Conservation (phyloP, 2,329 filamentous ascomycete species). For the Aaosphaeria arxii region DNA sequence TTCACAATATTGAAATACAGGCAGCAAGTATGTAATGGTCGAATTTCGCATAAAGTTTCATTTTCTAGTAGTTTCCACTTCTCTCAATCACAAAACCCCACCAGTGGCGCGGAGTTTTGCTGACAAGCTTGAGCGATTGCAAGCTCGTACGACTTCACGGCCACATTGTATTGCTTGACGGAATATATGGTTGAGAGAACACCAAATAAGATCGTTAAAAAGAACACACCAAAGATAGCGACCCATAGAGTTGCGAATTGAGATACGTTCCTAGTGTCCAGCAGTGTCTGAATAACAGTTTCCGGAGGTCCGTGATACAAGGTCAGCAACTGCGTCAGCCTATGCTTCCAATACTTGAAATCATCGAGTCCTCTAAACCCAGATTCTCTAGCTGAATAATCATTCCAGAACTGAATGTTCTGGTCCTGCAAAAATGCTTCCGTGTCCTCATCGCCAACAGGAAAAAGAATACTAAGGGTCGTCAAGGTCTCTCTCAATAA, state of each 20-base stretch:
- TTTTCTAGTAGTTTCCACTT: too few relatives aligned
- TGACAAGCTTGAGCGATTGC: conserved; percentile 7
- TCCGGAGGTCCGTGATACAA: conserved; percentile 7
- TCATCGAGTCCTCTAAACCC: not conserved
- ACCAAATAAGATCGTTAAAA: conserved; percentile 10
- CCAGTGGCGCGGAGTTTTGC: not conserved
- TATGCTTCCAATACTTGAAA: conserved; percentile 8
- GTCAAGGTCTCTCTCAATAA: conserved; percentile 9
- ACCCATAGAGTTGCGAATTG: conserved; percentile 9
- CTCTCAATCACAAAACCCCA: not conserved
- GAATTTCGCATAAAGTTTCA: too few relatives aligned
- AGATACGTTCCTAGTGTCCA: conserved; percentile 3
- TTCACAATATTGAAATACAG: too few relatives aligned
- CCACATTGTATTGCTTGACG: conserved; percentile 10
- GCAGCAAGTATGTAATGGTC: too few relatives aligned
- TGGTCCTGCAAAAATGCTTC: conserved; percentile 5
- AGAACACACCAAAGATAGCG: conserved; percentile 9
- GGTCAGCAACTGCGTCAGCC: conserved; percentile 1
- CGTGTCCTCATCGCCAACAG: conserved; percentile 8
- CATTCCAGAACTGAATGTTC: conserved; percentile 1
- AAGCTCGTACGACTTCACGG: conserved; percentile 9
- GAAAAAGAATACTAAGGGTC: conserved; percentile 13
- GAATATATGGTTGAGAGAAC: conserved; percentile 9
- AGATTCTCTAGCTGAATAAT: not conserved
- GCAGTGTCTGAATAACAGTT: conserved; percentile 4